Base-by-base conservation (phyloP, 106 monocot genomes). In the Platanthera zijinensis region DNA sequence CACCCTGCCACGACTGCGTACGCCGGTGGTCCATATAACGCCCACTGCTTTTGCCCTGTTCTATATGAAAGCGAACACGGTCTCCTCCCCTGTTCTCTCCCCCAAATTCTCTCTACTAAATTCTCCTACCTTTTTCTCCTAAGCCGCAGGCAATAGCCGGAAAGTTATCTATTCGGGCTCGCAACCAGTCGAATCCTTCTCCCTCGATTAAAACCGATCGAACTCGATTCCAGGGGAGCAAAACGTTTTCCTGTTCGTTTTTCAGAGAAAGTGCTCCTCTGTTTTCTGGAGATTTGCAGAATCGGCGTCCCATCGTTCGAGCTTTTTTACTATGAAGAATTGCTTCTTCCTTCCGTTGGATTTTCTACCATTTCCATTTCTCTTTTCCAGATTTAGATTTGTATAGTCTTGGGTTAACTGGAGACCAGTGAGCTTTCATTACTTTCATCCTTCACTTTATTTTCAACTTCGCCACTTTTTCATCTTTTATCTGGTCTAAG, bases 121-220 rank as follows among this genome's bases (percentile, higher is more conserved):
- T 8, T 50, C 49, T 7, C 15, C 48, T n/a, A 18, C n/a, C 13
- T 0, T 48, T 48, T 12, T 14, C 4, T 18, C 71, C 46, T 13
- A 14, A 6, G 47, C 71, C 71, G 47, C 47, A 14, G 71, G 48
- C 14, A 46, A 70, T 47, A 13, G 47, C 17, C 70, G 13, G 47
- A 39, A 47, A 10, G 11, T 46, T 6, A 5, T 15, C 56, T 11
- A 10, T 69, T 69, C 9, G n/a, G n/a, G 25, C 25, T 25, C 4
- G 19, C 57, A n/a, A 5, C 57, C 18, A 6, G 5, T 7, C 0
- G 14, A 53, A 53, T 12, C 13, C 52, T 53, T 14, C 14, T 22
- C 74, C 39, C 78, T 75, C 76, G 62, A 57, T 22, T 80, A 19
- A 56, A 56, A 11, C 14, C 12, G n/a, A 11, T 2, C 12, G n/a